Conservation (phyloP, 2,329 filamentous ascomycete genomes). For the Cladophialophora chaetospira region DNA sequence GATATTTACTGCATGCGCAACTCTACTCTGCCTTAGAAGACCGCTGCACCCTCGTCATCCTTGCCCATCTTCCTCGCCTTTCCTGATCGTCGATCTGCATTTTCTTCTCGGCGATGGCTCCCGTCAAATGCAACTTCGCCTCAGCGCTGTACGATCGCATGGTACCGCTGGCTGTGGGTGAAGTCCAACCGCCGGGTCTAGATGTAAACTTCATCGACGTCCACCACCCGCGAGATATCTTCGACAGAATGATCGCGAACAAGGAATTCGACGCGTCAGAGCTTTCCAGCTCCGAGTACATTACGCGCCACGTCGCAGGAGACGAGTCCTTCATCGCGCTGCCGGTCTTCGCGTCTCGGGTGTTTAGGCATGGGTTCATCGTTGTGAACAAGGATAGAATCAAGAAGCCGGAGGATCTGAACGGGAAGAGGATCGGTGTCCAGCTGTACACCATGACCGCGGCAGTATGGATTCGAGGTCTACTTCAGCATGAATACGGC, state of each 20-base stretch:
- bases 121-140: conserved; percentile 6
- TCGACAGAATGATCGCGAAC: conserved; percentile 9
- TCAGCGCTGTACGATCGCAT: conserved; percentile 8
- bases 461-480: conserved; percentile 41
- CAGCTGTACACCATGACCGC: conserved; percentile 45
- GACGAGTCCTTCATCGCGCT: conserved; percentile 1
- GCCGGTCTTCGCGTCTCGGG: conserved; percentile 2
- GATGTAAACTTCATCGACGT: conserved; percentile 6
- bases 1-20: too few species aligned
- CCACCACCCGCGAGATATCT: conserved; percentile 5
- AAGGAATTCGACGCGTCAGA: conserved; percentile 8
- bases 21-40: too few species aligned
- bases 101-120: neutral
- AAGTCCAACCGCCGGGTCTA: conserved; percentile 4
- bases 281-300: conserved; percentile 6
- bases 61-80: neutral
- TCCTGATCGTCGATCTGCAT: neutral
- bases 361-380: conserved; percentile 7
- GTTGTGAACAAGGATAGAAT: conserved; percentile 37
- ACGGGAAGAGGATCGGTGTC: conserved; percentile 41
- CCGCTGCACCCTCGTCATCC: too few species aligned
- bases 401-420: conserved; percentile 37
- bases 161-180: conserved; percentile 4
- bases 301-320: conserved; percentile 6
- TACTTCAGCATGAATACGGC: conserved; percentile 39